phyloP scores from a whole-genome alignment of 345 rosid genomes.

The Eutrema japonicum region DNA sequence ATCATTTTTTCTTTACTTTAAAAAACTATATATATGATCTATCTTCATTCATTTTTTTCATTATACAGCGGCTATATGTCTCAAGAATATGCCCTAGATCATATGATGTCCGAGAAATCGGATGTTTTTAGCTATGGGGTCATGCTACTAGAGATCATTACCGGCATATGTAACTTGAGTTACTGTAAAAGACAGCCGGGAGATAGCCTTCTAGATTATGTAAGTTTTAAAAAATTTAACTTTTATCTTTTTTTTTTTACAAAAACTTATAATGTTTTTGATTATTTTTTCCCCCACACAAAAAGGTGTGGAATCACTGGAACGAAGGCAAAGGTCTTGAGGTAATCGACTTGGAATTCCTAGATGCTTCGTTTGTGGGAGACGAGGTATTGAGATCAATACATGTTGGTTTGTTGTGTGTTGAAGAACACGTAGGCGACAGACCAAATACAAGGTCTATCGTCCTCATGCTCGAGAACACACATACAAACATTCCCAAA shows the following conservation, averaged over 20 bases:
- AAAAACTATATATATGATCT: background rate
- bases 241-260: no score
- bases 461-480: background rate
- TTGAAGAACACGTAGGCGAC: background rate
- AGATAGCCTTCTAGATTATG: background rate
- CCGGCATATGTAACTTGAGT: background rate
- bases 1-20: background rate
- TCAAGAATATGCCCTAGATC: background rate
- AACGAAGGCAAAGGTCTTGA: background rate
- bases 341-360: background rate
- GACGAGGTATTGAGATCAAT: background rate
- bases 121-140: background rate
- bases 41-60: background rate
- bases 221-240: no score
- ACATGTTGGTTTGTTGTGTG: background rate
- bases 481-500: background rate
- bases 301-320: background rate
- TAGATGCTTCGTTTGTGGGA: background rate
- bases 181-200: background rate
- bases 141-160: background rate
- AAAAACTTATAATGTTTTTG: no score
- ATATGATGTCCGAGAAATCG: background rate
- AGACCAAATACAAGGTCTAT: background rate
- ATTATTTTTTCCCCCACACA: no score
- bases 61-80: background rate